Conservation (phyloP, 257 asterid genomes). For the Penstemon davidsonii region DNA sequence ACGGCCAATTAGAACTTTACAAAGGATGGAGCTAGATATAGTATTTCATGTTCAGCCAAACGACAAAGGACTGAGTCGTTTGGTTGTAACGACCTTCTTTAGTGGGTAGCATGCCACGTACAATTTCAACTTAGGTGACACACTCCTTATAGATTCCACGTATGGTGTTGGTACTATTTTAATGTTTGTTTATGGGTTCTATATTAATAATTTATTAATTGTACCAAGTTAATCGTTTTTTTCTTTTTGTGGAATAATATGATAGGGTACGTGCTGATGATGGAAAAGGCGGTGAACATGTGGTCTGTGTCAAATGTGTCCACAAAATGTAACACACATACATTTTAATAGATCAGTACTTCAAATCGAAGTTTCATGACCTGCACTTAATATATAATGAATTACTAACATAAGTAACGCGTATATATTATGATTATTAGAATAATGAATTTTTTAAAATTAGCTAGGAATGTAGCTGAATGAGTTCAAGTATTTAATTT, state of each 20-base stretch:
- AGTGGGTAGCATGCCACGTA: constrained; percentile 44
- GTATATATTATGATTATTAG: background rate
- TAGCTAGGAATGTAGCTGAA: too few relatives aligned
- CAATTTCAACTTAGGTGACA: constrained; percentile 31
- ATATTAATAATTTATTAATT: too few relatives aligned
- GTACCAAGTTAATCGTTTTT: background rate
- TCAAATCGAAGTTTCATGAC: background rate
- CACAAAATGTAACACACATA: background rate
- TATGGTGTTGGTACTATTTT: constrained; percentile 18
- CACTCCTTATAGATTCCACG: constrained; percentile 45
- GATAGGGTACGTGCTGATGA: constrained; percentile 15
- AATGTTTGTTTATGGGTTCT: background rate
- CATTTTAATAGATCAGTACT: constrained; percentile 5
- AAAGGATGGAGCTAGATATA: background rate
- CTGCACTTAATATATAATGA: background rate
- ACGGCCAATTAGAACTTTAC: background rate
- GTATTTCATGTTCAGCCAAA: constrained; percentile 17
- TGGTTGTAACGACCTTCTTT: constrained; percentile 21
- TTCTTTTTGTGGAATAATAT: constrained; percentile 19
- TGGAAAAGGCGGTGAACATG: constrained; percentile 24
- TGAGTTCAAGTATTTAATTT: too few relatives aligned
- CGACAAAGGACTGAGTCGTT: constrained; percentile 40
- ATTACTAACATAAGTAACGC: background rate
- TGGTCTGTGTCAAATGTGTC: constrained; percentile 22
- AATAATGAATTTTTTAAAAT: background rate